Percentiles rank a stretch among this genome's conserved stretches.
phyloP scores from a whole-genome alignment of 2,329 filamentous ascomycete species.

The Botrytis tulipae region DNA sequence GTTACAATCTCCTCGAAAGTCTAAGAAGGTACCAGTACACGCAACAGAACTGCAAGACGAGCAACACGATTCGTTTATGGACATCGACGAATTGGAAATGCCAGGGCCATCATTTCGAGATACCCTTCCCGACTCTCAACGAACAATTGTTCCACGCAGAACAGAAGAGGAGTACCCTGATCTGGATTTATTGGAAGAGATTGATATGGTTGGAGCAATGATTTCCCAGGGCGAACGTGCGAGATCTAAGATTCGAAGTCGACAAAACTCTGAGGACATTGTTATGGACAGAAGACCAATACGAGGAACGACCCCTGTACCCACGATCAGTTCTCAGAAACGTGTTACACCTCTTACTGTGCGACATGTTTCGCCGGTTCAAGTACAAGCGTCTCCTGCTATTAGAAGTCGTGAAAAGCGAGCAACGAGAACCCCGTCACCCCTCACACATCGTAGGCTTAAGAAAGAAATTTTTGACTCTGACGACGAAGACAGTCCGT shows the following conservation, averaged over 20 bases:
- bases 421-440: constrained; percentile 19
- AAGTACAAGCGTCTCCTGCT: constrained; percentile 33
- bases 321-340: neutral
- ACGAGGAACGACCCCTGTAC: constrained; percentile 3
- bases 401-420: constrained; percentile 20
- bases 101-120: constrained; percentile 8
- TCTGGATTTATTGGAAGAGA: neutral
- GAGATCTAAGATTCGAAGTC: neutral
- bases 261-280: constrained; percentile 7
- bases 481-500: constrained; percentile 36
- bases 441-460: constrained; percentile 24
- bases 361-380: constrained; percentile 20
- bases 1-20: constrained; percentile 23
- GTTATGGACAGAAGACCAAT: constrained; percentile 12
- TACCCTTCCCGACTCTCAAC: constrained; percentile 7
- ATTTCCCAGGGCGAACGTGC: neutral
- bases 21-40: constrained; percentile 16
- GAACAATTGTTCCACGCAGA: constrained; percentile 9
- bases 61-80: constrained; percentile 34
- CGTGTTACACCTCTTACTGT: constrained; percentile 2
- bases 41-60: constrained; percentile 14
- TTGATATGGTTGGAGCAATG: constrained; percentile 9
- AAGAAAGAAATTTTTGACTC: constrained; percentile 35
- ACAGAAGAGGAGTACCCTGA: neutral
- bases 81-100: constrained; percentile 35